These are phyloP conservation scores for Fusarium miscanthi DNA, from an alignment of 2,329 filamentous ascomycete species.

Conservation along the genomic window DNA sequence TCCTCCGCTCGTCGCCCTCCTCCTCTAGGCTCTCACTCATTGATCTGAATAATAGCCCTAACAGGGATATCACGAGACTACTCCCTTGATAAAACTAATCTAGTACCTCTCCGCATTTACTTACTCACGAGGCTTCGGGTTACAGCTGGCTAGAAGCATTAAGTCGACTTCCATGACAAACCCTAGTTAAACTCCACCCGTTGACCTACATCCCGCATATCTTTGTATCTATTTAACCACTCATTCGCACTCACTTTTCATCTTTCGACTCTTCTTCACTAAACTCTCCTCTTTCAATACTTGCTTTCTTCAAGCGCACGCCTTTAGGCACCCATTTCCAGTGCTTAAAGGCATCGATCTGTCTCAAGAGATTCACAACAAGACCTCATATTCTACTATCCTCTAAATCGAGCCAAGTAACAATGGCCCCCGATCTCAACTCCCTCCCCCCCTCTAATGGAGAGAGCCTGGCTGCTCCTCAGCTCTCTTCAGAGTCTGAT, in stretches of 20 bases:
- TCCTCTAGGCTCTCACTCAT: slow-evolving; percentile 9
- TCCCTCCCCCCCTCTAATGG: slow-evolving; percentile 69
- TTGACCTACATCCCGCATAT: neutral
- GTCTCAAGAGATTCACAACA: neutral
- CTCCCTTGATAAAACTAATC: neutral
- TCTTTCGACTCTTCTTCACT: neutral
- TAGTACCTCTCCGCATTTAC: slow-evolving; percentile 29
- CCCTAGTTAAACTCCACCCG: neutral
- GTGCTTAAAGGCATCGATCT: neutral
- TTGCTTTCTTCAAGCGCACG: slow-evolving; percentile 1
- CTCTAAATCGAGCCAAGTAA: slow-evolving; percentile 9
- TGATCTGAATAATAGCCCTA: slow-evolving; percentile 22
- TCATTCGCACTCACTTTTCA: slow-evolving; percentile 1
- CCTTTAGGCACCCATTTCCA: neutral
- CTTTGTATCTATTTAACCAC: slow-evolving; percentile 23
- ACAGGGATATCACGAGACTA: slow-evolving; percentile 27
- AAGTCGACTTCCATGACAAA: slow-evolving; percentile 1
- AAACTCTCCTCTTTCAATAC: neutral
- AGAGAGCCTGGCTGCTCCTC: slow-evolving; percentile 31
- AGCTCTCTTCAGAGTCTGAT: slow-evolving; percentile 41
- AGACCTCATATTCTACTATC: neutral
- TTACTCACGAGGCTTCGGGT: slow-evolving; percentile 23
- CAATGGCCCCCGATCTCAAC: slow-evolving; percentile 80
- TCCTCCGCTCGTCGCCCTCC: slow-evolving; percentile 3
- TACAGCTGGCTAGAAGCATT: slow-evolving; percentile 22